phyloP scores from a whole-genome alignment of 1,284 basidiomycete species.

The Ceratobasidium theobromae region DNA sequence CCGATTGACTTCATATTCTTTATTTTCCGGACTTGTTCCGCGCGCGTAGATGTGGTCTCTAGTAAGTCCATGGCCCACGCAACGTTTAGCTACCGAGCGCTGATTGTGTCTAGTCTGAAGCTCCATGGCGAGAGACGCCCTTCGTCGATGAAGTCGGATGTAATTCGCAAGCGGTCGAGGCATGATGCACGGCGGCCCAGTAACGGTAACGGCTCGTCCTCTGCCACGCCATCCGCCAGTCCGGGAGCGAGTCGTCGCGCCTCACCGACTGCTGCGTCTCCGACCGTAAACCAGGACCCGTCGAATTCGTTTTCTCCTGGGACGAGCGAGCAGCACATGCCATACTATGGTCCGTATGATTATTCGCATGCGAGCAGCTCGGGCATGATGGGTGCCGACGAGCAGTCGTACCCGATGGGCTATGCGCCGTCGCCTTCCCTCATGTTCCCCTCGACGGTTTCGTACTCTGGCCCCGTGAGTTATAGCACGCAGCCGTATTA shows the following conservation, averaged over 20 bases:
- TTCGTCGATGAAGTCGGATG: conserved; percentile 83
- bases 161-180: conserved; percentile 77
- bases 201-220: conserved; percentile 33
- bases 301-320: conserved; percentile 22
- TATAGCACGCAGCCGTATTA: conserved; percentile 28
- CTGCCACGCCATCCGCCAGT: conserved; percentile 66
- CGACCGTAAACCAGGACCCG: conserved; percentile 22
- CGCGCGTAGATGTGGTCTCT: conserved; percentile 50
- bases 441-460: conserved; percentile 32
- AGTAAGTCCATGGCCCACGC: conserved; percentile 46
- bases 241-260: conserved; percentile 71
- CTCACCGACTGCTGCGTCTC: conserved; percentile 55
- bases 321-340: conserved; percentile 35
- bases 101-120: conserved; percentile 57
- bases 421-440: conserved; percentile 34
- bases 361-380: conserved; percentile 26
- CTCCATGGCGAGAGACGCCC: conserved; percentile 77
- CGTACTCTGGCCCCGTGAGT: conserved; percentile 31
- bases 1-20: neutral
- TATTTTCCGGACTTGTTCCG: neutral
- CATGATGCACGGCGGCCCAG: conserved; percentile 53
- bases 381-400: conserved; percentile 30
- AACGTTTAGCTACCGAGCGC: neutral
- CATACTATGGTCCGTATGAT: conserved; percentile 35
- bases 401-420: conserved; percentile 23